Percentiles rank a stretch among this genome's conserved stretches.
Conservation (phyloP, 202 grass and related monocot genomes). For the Alloteropsis angusta region DNA sequence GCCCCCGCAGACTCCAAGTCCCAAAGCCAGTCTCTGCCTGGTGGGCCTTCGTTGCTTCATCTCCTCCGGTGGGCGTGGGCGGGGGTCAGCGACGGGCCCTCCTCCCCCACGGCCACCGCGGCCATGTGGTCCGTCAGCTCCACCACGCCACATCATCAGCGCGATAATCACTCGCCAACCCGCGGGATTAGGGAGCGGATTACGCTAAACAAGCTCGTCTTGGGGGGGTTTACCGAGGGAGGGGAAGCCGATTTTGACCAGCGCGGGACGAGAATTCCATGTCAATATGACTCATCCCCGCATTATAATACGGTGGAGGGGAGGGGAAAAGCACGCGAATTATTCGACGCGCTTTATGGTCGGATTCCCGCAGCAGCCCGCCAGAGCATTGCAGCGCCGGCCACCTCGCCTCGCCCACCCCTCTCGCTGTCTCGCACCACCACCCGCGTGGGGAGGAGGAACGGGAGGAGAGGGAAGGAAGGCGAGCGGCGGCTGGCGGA, state of each 20-base stretch:
- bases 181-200: neutral
- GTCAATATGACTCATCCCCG: slow-evolving; percentile 45
- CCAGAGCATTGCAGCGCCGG: slow-evolving; percentile 25
- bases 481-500: neutral
- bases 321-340: slow-evolving; percentile 13
- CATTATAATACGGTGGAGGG: slow-evolving; percentile 25
- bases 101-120: neutral
- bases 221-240: neutral
- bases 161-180: slow-evolving; percentile 1
- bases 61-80: too few species aligned
- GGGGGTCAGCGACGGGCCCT: neutral
- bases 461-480: neutral
- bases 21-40: neutral
- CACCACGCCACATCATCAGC: neutral
- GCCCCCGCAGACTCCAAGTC: too few species aligned
- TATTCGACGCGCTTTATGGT: slow-evolving; percentile 44
- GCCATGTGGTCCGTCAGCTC: neutral
- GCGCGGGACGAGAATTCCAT: neutral
- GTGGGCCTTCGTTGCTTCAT: neutral
- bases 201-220: neutral
- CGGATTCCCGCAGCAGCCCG: slow-evolving; percentile 13
- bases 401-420: neutral
- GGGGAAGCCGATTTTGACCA: neutral
- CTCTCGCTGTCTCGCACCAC: slow-evolving; percentile 3
- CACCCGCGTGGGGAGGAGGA: neutral